Evolutionary conservation across 2,329 filamentous ascomycete species (phyloP).

Genomic region (Phialophora macrospora): DNA sequence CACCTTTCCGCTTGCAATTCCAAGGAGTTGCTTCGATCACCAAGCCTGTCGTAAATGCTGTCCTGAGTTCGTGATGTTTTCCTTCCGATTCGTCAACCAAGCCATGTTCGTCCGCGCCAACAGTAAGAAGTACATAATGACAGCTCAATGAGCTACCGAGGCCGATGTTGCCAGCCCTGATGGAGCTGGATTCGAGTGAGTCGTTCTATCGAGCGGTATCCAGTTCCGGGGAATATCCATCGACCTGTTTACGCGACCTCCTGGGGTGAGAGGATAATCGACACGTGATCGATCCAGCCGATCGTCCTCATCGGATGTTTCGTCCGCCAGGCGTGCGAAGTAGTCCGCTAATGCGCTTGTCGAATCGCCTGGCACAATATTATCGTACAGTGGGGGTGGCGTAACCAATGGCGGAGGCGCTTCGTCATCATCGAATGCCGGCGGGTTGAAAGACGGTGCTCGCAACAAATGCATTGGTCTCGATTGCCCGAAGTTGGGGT

Average conservation of each 20-base stretch:
- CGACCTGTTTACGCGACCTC: conserved; percentile 65
- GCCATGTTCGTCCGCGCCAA: conserved; percentile 20
- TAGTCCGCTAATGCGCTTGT: conserved; percentile 79
- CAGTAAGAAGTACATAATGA: not conserved
- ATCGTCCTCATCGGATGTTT: conserved; percentile 65
- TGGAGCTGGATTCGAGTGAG: conserved; percentile 15
- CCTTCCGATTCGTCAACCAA: conserved; percentile 20
- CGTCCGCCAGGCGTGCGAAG: conserved; percentile 77
- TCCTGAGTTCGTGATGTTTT: conserved; percentile 17
- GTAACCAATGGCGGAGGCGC: conserved; percentile 76
- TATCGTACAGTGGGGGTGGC: conserved; percentile 83
- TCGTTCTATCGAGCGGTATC: conserved; percentile 49
- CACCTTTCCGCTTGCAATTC: conserved; percentile 18
- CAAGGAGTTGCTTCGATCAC: conserved; percentile 13
- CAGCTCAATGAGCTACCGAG: conserved; percentile 28
- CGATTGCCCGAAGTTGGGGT: conserved; percentile 55
- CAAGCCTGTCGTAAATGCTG: conserved; percentile 20
- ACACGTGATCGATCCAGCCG: conserved; percentile 49
- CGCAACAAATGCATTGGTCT: conserved; percentile 85
- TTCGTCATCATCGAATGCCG: conserved; percentile 80
- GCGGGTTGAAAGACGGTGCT: conserved; percentile 83
- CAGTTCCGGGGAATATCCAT: conserved; percentile 67
- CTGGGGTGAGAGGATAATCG: conserved; percentile 67
- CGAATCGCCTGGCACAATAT: conserved; percentile 70
- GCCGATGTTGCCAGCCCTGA: conserved; percentile 28